Evolutionary conservation across 768 basidiomycete species (phyloP), one percentile per base, ranked within the genome.

Genomic region (Lactarius psammicola): DNA sequence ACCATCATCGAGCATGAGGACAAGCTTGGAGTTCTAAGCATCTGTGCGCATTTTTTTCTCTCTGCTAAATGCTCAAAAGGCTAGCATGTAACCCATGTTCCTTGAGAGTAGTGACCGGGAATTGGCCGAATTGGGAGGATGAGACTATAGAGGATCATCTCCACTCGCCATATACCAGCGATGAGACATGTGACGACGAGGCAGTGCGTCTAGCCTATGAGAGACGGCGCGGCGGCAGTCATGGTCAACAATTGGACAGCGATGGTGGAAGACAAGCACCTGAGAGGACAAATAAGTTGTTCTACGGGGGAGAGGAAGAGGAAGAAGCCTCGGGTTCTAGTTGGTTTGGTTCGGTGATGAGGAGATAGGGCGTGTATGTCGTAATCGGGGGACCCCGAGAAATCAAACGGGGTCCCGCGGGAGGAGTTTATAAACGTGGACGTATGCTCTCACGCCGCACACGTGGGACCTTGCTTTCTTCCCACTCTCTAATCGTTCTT

Each of bases 21-120:
- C 74, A 83, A 83, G 74, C 69, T 83, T 66, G 83, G 83, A 33
- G 75, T 83, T 30, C 72, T 84, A 62, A 75, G 78, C 58, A 71
- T 83, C 40, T 74, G 83, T 82, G 72, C 76, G 59, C 54, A 63
- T 60, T 54, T 31, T 56, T 56, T 15, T 20, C 30, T n/a, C 31
- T 59, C 56, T 64, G 62, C 13, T 26, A 26, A 28, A 51, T 42
- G 33, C 30, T 23, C 40, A 33, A 51, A 49, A 44, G 60, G 57
- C 49, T 55, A 51, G 46, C 40, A 58, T 42, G 20, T 20, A 13
- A 36, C 63, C 60, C 60, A 69, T 59, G 36, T 23, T 56, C 42
- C 49, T 51, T n/a, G 38, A 31, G 53, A 36, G 62, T 64, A 73
- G 69, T 69, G 54, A 63, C 56, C n/a, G 64, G 64, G 44, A 64